phyloP scores from a whole-genome alignment of 192 early-diverging fungal species.

The Spizellomyces sp. region DNA sequence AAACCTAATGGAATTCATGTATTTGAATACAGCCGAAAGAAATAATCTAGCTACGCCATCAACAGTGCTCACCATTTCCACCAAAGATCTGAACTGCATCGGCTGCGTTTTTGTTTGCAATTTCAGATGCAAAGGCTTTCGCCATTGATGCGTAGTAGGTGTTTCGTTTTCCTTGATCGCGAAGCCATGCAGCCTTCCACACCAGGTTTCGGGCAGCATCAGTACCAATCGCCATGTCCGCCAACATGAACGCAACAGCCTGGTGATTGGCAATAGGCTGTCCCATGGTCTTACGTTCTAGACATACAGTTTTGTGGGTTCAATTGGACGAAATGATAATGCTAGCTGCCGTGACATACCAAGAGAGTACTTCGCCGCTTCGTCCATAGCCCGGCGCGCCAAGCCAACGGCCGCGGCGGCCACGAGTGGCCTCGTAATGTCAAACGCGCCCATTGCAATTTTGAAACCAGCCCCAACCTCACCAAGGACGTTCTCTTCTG shows the following conservation, averaged over 20 bases:
- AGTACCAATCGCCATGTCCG: conserved; percentile 95
- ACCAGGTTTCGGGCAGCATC: conserved; percentile 88
- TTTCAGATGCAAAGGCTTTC: conserved; percentile 67
- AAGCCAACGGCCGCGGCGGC: conserved; percentile 88
- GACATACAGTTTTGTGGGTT: not conserved
- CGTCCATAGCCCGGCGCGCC: conserved; percentile 89
- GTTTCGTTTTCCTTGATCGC: conserved; percentile 85
- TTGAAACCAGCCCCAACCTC: conserved; percentile 91
- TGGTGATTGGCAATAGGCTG: conserved; percentile 85
- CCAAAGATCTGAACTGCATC: conserved; percentile 98
- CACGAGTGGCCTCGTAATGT: conserved; percentile 89
- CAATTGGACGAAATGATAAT: not conserved
- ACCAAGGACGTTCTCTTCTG: conserved; percentile 78
- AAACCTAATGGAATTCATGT: conserved; percentile 35
- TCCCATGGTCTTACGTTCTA: conserved; percentile 96
- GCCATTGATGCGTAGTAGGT: conserved; percentile 94
- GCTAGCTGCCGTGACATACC: conserved; percentile 22
- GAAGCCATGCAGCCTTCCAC: conserved; percentile 80
- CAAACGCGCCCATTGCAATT: conserved; percentile 97
- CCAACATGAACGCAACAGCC: conserved; percentile 91
- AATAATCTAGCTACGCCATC: not conserved
- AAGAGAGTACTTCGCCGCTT: conserved; percentile 81
- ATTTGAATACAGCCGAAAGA: not conserved
- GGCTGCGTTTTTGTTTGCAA: conserved; percentile 66
- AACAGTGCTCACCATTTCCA: conserved; percentile 70